Evolutionary conservation across 2,329 filamentous ascomycete species (phyloP).

Genomic region (Geosmithia flava): DNA sequence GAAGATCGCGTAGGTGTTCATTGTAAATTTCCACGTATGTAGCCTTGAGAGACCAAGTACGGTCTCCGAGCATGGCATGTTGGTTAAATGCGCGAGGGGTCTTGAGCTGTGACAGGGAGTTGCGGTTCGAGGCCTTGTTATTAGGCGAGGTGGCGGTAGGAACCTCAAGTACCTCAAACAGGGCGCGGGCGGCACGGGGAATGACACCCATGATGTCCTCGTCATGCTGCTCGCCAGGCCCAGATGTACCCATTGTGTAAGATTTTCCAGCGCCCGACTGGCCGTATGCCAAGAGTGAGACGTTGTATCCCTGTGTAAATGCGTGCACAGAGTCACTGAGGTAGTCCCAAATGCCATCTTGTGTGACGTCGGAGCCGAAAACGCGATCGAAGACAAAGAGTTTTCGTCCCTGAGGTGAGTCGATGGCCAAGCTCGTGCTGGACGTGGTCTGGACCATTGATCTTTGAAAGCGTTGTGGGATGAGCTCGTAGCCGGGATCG

Average conservation of each 20-base stretch:
- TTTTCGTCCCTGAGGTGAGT: conserved; percentile 85
- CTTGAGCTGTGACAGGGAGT: conserved; percentile 65
- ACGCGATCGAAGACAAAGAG: conserved; percentile 95
- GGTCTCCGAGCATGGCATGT: conserved; percentile 43
- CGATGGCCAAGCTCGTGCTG: conserved; percentile 73
- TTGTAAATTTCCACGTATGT: conserved; percentile 98
- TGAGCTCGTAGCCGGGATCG: conserved; percentile 89
- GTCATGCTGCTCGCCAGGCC: conserved; percentile 64
- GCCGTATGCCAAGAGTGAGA: conserved; percentile 90
- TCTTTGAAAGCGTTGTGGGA: conserved; percentile 88
- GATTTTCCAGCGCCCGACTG: conserved; percentile 97
- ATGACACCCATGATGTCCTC: conserved; percentile 78
- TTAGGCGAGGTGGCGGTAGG: conserved; percentile 29
- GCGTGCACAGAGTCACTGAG: conserved; percentile 78
- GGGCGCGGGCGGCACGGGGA: conserved; percentile 70
- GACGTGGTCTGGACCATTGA: conserved; percentile 86
- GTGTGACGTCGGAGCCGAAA: conserved; percentile 69
- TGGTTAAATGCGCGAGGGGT: conserved; percentile 59
- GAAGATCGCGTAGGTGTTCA: conserved; percentile 81
- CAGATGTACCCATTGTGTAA: conserved; percentile 96
- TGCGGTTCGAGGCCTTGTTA: conserved; percentile 36
- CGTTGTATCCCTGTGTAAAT: conserved; percentile 95
- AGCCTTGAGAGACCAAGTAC: conserved; percentile 82
- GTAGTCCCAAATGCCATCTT: conserved; percentile 92
- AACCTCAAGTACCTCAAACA: conserved; percentile 80